Evolutionary conservation across 1,284 basidiomycete genomes (phyloP).

Genomic region (Thecaphora frezii): DNA sequence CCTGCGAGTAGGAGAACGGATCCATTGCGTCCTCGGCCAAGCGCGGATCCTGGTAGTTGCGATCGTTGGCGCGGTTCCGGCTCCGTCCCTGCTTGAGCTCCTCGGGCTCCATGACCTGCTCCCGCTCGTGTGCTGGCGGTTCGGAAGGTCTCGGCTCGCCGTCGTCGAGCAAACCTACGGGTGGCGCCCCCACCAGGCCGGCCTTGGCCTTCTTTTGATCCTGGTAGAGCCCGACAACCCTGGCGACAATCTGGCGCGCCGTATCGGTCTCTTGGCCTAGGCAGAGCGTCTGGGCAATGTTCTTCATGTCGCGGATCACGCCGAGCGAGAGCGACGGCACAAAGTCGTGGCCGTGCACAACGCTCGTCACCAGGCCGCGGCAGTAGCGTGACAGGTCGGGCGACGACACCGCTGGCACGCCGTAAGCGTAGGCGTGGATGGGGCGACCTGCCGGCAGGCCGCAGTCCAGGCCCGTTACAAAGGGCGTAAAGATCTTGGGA

Average conservation of each 20-base stretch:
- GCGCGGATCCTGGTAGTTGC: conserved; percentile 35
- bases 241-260: conserved; percentile 63
- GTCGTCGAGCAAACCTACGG: conserved; percentile 53
- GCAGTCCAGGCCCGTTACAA: conserved; percentile 60
- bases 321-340: conserved; percentile 62
- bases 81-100: conserved; percentile 43
- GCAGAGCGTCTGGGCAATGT: conserved; percentile 57
- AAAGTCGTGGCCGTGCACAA: conserved; percentile 61
- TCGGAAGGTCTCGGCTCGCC: conserved; percentile 33
- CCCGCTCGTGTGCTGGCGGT: conserved; percentile 24
- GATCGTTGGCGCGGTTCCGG: conserved; percentile 37
- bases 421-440: conserved; percentile 62
- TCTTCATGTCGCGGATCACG: conserved; percentile 62
- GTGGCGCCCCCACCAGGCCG: conserved; percentile 2
- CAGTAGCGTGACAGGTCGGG: conserved; percentile 62
- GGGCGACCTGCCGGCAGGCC: conserved; percentile 63
- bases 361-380: conserved; percentile 61
- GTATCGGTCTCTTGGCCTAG: conserved; percentile 28
- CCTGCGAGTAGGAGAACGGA: conserved; percentile 32
- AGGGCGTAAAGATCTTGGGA: conserved; percentile 61
- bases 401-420: conserved; percentile 49
- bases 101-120: conserved; percentile 25
- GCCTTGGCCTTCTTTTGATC: conserved; percentile 19
- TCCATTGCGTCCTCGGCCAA: conserved; percentile 26
- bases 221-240: conserved; percentile 58